A percentile compares a stretch with the other conserved stretches of the same genome.
phyloP scores from a whole-genome alignment of 108 stramenopile species.

The Skeletonema tropicum region DNA sequence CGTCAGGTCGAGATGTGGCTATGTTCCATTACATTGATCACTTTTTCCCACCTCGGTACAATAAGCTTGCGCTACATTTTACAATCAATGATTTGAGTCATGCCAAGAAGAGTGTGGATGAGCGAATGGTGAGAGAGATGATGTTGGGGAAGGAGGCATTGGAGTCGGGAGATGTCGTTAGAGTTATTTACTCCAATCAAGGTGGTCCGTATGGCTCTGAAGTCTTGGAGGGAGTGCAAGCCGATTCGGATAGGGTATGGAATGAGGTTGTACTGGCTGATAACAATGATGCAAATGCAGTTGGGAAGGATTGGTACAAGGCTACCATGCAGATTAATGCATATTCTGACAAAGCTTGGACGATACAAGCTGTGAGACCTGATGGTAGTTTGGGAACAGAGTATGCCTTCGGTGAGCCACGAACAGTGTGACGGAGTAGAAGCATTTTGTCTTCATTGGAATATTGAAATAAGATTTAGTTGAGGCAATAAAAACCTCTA shows the following conservation, averaged over 20 bases:
- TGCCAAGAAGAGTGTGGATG: constrained; percentile 78
- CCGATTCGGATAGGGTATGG: constrained; percentile 81
- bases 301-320: constrained; percentile 81
- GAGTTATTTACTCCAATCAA: constrained; percentile 76
- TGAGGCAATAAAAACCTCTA: too few species aligned
- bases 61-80: constrained; percentile 85
- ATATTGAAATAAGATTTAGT: too few species aligned
- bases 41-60: constrained; percentile 75
- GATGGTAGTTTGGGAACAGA: constrained; percentile 70
- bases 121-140: constrained; percentile 84
- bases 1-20: constrained; percentile 82
- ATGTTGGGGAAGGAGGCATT: constrained; percentile 55
- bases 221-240: constrained; percentile 72
- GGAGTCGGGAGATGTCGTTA: constrained; percentile 45
- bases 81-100: constrained; percentile 75
- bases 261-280: constrained; percentile 44
- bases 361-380: constrained; percentile 73
- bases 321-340: constrained; percentile 78
- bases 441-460: too few species aligned
- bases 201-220: constrained; percentile 90
- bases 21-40: constrained; percentile 89
- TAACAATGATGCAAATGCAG: constrained; percentile 15
- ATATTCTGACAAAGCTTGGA: constrained; percentile 65
- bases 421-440: constrained; percentile 14
- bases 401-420: constrained; percentile 52